Conservation (phyloP, 1,139 yeast genomes). For the Scheffersomyces titani region DNA sequence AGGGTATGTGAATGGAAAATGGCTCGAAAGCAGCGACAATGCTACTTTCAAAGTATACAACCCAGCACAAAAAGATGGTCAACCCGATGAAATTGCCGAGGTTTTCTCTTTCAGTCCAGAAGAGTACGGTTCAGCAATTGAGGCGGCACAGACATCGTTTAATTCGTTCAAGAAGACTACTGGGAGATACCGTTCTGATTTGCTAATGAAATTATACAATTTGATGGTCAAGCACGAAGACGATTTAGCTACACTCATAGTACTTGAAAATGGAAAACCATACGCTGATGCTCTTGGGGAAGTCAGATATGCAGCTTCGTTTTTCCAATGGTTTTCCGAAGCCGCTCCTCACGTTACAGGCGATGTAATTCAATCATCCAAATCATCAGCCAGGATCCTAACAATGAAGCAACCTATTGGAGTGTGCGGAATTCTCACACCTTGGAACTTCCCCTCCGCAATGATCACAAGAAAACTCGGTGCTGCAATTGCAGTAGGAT, state of each 20-base stretch:
- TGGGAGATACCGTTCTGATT: slow-evolving; percentile 39
- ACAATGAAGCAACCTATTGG: slow-evolving; percentile 53
- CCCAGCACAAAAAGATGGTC: slow-evolving; percentile 38
- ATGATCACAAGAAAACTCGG: slow-evolving; percentile 92
- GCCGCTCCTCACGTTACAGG: slow-evolving; percentile 36
- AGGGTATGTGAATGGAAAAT: slow-evolving; percentile 47
- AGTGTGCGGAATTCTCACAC: slow-evolving; percentile 87
- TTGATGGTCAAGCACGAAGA: slow-evolving; percentile 26
- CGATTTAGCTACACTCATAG: slow-evolving; percentile 31
- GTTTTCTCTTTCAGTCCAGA: slow-evolving; percentile 36
- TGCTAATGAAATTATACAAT: slow-evolving; percentile 31
- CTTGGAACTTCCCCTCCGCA: slow-evolving; percentile 96
- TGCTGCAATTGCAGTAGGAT: slow-evolving; percentile 92
- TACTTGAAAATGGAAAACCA: slow-evolving; percentile 36
- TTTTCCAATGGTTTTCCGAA: slow-evolving; percentile 41
- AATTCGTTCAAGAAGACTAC: slow-evolving; percentile 36
- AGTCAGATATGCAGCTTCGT: slow-evolving; percentile 32
- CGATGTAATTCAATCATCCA: slow-evolving; percentile 23
- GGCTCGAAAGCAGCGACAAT: slow-evolving; percentile 29
- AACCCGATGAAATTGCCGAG: slow-evolving; percentile 29
- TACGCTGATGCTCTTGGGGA: slow-evolving; percentile 35
- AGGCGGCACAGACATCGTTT: slow-evolving; percentile 39
- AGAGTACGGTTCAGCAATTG: slow-evolving; percentile 43
- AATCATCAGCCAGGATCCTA: slow-evolving; percentile 17
- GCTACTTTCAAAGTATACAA: slow-evolving; percentile 43